Conservation (phyloP, 2,329 filamentous ascomycete genomes). For the Sordariomycetes sp. region DNA sequence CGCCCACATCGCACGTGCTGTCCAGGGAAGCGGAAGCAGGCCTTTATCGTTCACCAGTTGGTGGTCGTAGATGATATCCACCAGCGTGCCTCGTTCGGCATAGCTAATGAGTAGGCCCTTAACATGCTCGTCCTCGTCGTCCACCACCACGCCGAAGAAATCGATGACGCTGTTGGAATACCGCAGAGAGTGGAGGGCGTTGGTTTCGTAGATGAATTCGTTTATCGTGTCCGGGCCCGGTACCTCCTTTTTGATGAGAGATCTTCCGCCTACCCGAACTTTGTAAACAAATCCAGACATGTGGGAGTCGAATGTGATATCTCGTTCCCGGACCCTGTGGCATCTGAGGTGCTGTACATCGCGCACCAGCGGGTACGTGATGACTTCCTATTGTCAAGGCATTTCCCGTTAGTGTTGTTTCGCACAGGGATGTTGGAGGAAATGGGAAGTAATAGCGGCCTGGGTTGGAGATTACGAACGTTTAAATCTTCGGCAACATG, state of each 20-base stretch:
- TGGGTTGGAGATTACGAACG: constrained; percentile 26
- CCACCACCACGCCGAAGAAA: constrained; percentile 80
- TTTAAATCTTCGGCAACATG: constrained; percentile 97
- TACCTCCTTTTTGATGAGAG: constrained; percentile 95
- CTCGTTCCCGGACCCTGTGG: constrained; percentile 56
- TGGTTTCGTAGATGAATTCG: constrained; percentile 95
- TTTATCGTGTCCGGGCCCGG: constrained; percentile 91
- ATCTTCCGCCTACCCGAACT: constrained; percentile 55
- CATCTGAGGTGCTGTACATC: constrained; percentile 66
- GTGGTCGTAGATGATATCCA: constrained; percentile 82
- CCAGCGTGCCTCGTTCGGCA: constrained; percentile 75
- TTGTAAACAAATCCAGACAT: constrained; percentile 98
- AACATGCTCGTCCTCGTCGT: constrained; percentile 73
- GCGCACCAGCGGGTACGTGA: constrained; percentile 66
- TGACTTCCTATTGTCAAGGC: constrained; percentile 54
- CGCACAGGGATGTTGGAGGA: not conserved
- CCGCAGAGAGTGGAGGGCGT: constrained; percentile 72
- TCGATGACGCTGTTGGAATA: constrained; percentile 69
- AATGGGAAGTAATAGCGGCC: not conserved
- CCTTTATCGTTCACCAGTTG: constrained; percentile 35
- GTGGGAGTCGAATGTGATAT: constrained; percentile 79
- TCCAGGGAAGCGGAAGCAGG: constrained; percentile 49
- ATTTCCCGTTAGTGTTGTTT: not conserved
- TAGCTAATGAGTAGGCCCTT: constrained; percentile 87
- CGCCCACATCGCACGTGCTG: constrained; percentile 74